phyloP scores from a whole-genome alignment of 345 rosid species.

The Eucalyptus marginata region DNA sequence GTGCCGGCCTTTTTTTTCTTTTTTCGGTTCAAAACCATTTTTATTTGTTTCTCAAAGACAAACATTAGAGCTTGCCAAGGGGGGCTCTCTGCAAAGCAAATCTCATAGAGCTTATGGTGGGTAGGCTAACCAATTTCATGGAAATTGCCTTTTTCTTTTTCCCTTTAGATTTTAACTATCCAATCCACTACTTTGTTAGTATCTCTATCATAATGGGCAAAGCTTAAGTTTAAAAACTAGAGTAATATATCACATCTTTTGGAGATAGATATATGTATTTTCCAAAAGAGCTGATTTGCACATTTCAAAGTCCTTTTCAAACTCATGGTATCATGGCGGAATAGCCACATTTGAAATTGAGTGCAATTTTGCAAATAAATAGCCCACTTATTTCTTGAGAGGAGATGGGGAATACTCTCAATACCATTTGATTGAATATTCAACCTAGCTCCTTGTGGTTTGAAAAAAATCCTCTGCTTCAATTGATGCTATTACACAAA shows the following conservation, averaged over 20 bases:
- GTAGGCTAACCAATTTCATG: neutral
- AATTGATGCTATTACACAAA: neutral
- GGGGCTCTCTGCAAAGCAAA: neutral
- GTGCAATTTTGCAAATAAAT: neutral
- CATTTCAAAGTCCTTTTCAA: neutral
- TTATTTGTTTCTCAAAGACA: neutral
- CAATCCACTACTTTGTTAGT: rapidly evolving
- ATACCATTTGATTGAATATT: neutral
- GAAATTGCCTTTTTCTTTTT: neutral
- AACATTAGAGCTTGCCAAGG: neutral
- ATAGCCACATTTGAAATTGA: neutral
- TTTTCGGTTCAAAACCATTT: neutral
- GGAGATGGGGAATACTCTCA: neutral
- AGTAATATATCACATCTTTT: neutral
- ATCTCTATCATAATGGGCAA: neutral
- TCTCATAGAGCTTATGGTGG: neutral
- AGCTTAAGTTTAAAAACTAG: neutral
- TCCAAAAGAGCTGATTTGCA: neutral
- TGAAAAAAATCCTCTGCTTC: neutral
- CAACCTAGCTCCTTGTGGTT: neutral
- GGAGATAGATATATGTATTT: neutral
- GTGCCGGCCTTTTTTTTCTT: rapidly evolving
- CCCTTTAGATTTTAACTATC: neutral
- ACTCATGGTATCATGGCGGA: neutral
- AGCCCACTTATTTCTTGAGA: neutral